Base-by-base conservation (phyloP, 176 grass and related monocot species). In the Oryza meridionalis region DNA sequence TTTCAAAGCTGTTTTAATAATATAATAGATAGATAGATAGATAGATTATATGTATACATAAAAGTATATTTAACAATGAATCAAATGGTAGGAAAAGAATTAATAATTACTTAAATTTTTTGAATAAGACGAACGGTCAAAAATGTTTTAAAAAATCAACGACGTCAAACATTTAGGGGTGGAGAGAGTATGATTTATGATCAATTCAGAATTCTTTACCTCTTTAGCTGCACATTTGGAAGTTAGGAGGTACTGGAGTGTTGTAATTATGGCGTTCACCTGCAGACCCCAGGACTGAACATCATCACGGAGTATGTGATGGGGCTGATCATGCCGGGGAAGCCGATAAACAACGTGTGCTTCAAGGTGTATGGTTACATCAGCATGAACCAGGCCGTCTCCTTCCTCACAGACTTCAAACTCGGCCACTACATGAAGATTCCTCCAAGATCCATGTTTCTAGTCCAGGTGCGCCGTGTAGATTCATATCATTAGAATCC, bases 361-460 rank as follows among this genome's bases (percentile, higher is more conserved):
- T 97, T 97, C 88, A 97, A 97, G 82, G 95, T 97, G 3, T 97
- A 90, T 71, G 95, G 95, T 58, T 97, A 94, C 70, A 97, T 97
- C 81, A 97, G 95, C 81, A 97, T 97, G 95, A 79, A 86, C 44
- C 95, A 97, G 91, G 89, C 95, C 16, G 88, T 94, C 47, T 86
- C 90, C 55, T 97, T 97, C 88, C 85, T 97, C 16, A 32, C 63
- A 2, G 95, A 97, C 84, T 97, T 97, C 88, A 97, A 97, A 33
- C 95, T 97, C 24, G 95, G 95, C 10, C 95, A 97, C 67, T 97
- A 97, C 86, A 97, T 97, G 95, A 97, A 94, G 88, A 82, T 97
- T 76, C 95, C 95, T 0, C 92, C 92, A 1, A 91, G 77, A 89
- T 97, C 95, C 27, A 97, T 97, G 95, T 97, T 94, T 86, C 77